These are phyloP conservation scores for Jamesozyma piceae DNA, from an alignment of 805 yeast species.

Conservation along the genomic window DNA sequence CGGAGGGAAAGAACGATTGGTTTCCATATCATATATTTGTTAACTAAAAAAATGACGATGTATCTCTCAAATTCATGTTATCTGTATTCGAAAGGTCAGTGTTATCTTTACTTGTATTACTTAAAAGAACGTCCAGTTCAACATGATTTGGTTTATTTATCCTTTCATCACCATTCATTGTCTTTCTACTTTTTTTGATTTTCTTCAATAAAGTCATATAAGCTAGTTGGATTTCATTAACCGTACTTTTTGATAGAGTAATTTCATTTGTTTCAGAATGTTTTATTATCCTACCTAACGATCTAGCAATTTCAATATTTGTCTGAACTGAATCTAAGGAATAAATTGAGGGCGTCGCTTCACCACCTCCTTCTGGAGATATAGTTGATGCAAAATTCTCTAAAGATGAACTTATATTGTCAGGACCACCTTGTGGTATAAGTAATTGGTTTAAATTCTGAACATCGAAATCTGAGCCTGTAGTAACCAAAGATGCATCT, in stretches of 20 bases:
- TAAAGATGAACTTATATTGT: neutral
- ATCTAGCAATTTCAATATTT: conserved; percentile 26
- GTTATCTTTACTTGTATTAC: neutral
- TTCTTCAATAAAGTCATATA: conserved; percentile 19
- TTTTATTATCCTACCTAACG: conserved; percentile 24
- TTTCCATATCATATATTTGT: too few relatives aligned
- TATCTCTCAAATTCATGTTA: neutral
- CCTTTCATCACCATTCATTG: conserved; percentile 5
- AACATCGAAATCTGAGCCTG: conserved; percentile 8
- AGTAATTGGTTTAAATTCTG: conserved; percentile 13
- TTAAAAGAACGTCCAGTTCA: conserved; percentile 10
- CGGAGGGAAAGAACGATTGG: too few relatives aligned
- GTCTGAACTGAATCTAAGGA: conserved; percentile 12
- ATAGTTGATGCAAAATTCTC: neutral
- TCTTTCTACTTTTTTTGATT: conserved; percentile 18
- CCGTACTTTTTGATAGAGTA: conserved; percentile 20
- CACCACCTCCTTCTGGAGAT: neutral
- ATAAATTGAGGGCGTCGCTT: neutral
- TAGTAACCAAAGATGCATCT: neutral
- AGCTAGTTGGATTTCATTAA: conserved; percentile 20
- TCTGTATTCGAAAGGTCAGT: neutral
- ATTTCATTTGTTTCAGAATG: conserved; percentile 25
- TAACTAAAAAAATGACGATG: neutral
- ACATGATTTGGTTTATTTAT: conserved; percentile 8
- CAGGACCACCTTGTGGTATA: neutral